These are phyloP conservation scores for Rehmannia glutinosa DNA, from an alignment of 257 asterid species.

Conservation along the genomic window DNA sequence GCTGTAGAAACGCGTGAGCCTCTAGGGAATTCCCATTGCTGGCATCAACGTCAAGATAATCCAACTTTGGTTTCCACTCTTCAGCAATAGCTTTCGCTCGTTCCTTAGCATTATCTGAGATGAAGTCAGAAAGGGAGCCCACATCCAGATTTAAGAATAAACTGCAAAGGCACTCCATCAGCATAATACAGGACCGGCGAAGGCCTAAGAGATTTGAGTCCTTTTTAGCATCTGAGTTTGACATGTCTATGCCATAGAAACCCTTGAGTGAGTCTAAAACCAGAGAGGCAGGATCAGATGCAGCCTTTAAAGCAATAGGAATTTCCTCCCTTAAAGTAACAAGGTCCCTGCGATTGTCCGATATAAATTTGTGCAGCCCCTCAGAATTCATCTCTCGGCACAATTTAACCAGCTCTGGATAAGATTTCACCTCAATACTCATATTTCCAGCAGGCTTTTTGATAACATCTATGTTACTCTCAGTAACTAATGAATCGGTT, in stretches of 20 bases:
- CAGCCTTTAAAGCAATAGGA: slow-evolving; percentile 78
- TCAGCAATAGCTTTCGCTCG: slow-evolving; percentile 88
- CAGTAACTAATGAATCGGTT: slow-evolving; percentile 30
- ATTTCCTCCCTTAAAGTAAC: slow-evolving; percentile 80
- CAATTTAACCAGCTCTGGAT: slow-evolving; percentile 74
- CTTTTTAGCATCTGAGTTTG: slow-evolving; percentile 63
- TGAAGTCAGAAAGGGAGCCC: slow-evolving; percentile 30
- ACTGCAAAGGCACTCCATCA: slow-evolving; percentile 91
- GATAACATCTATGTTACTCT: slow-evolving; percentile 21
- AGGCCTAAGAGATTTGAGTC: slow-evolving; percentile 81
- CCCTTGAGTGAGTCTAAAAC: slow-evolving; percentile 87
- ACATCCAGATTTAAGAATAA: slow-evolving; percentile 41
- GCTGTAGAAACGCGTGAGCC: slow-evolving; percentile 97
- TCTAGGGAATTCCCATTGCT: slow-evolving; percentile 92
- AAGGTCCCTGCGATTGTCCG: slow-evolving; percentile 92
- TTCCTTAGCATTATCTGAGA: slow-evolving; percentile 60
- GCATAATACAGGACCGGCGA: slow-evolving; percentile 92
- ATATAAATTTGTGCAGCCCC: slow-evolving; percentile 88
- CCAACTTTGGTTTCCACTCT: slow-evolving; percentile 91
- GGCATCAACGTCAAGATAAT: slow-evolving; percentile 89
- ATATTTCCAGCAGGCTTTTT: slow-evolving; percentile 32
- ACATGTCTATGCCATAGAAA: slow-evolving; percentile 57
- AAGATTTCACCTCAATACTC: slow-evolving; percentile 52
- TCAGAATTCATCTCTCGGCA: slow-evolving; percentile 86
- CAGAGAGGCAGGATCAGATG: slow-evolving; percentile 72